A percentile compares a stretch with the other conserved stretches of the same genome.
These are phyloP conservation scores for Corylus heterophylla DNA, from an alignment of 306 rosid genomes.

Conservation along the genomic window DNA sequence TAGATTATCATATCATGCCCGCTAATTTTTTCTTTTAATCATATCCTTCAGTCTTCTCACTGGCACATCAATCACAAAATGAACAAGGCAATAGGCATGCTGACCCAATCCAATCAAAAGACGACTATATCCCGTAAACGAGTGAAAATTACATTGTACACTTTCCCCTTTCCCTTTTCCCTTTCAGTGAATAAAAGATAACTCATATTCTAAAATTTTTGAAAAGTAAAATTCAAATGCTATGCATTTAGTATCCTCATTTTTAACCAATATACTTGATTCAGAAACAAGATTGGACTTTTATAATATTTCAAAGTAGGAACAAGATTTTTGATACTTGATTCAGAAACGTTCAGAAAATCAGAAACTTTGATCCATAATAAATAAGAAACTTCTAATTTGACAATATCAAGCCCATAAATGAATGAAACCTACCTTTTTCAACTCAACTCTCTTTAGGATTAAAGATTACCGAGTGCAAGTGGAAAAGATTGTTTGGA, in stretches of 20 bases:
- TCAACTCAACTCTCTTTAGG: background rate
- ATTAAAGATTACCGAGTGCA: too few relatives aligned
- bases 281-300: background rate
- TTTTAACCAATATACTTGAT: too few relatives aligned
- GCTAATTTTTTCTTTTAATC: too few relatives aligned
- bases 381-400: background rate
- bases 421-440: background rate
- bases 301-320: too few relatives aligned
- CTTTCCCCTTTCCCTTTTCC: too few relatives aligned
- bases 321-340: too few relatives aligned
- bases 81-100: constrained; percentile 26
- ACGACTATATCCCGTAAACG: background rate
- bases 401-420: background rate
- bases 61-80: constrained; percentile 45
- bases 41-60: constrained; percentile 74
- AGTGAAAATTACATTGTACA: too few relatives aligned
- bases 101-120: constrained; percentile 23
- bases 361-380: background rate
- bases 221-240: constrained; percentile 6
- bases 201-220: background rate
- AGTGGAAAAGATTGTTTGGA: too few relatives aligned
- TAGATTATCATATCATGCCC: too few relatives aligned
- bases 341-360: background rate
- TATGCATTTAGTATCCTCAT: background rate
- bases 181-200: background rate